Percentiles rank a stretch among this genome's conserved stretches.
Conservation (phyloP, 805 yeast genomes). For the Maudiozyma turicensis region DNA sequence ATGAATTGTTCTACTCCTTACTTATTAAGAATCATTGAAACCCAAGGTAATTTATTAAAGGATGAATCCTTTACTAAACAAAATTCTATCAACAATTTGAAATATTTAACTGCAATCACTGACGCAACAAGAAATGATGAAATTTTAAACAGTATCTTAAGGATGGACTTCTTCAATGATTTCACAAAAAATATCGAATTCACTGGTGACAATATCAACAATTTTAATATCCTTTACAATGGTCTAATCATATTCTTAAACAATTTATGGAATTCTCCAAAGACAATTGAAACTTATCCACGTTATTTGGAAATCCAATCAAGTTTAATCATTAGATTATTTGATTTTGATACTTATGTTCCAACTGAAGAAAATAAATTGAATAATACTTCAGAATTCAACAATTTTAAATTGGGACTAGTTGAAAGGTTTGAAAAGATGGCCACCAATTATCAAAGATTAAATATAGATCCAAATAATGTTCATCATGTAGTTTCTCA, state of each 20-base stretch:
- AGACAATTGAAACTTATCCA: conserved; percentile 18
- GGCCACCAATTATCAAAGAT: conserved; percentile 16
- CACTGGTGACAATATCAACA: background rate
- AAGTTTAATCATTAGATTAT: conserved; percentile 29
- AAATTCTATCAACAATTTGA: conserved; percentile 1
- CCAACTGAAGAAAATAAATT: conserved; percentile 2
- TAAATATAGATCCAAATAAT: conserved; percentile 20
- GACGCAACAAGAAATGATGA: conserved; percentile 17
- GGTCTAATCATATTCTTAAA: conserved; percentile 29
- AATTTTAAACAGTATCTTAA: conserved; percentile 16
- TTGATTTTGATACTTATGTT: conserved; percentile 24
- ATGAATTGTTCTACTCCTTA: conserved; percentile 26
- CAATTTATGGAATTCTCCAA: conserved; percentile 24
- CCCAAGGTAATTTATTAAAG: conserved; percentile 24
- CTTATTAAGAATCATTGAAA: conserved; percentile 25
- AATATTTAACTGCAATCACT: conserved; percentile 22
- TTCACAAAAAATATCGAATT: conserved; percentile 15
- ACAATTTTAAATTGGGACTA: conserved; percentile 27
- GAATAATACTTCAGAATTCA: conserved; percentile 4
- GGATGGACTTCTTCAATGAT: conserved; percentile 27
- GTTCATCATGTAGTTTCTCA: conserved; percentile 21
- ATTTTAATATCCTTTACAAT: conserved; percentile 9
- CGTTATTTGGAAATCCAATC: conserved; percentile 27
- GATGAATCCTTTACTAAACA: background rate
- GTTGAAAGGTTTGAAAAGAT: conserved; percentile 21